These are phyloP conservation scores for Vitis vinifera DNA, from an alignment of 164 flowering plant genomes.

Conservation along the genomic window DNA sequence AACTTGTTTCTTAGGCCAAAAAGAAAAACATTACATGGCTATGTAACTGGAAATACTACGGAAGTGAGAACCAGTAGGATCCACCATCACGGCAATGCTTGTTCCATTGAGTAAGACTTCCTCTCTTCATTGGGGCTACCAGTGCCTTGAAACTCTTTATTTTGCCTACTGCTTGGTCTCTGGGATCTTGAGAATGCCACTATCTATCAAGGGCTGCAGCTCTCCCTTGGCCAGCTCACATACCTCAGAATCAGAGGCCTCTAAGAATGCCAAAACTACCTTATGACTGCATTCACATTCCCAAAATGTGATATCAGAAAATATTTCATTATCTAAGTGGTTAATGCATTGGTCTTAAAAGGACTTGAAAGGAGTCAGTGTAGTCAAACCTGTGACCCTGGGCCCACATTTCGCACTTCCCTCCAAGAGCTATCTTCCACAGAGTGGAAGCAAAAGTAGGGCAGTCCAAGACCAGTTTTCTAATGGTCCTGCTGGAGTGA, in stretches of 20 bases:
- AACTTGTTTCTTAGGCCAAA: no score
- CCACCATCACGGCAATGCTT: no score
- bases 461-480: constrained; percentile 77
- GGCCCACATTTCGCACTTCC: constrained; percentile 71
- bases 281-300: constrained; percentile 50
- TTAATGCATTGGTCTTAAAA: background rate
- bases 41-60: no score
- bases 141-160: no score
- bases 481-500: constrained; percentile 87
- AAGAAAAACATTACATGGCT: no score
- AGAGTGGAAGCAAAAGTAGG: constrained; percentile 70
- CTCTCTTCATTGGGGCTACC: no score
- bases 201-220: constrained; percentile 66
- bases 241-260: constrained; percentile 52
- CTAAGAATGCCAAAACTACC: constrained; percentile 72
- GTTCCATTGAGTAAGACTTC: no score
- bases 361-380: background rate
- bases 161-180: constrained; percentile 13
- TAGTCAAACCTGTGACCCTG: constrained; percentile 84
- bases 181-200: constrained; percentile 56
- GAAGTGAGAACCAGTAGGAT: no score
- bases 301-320: constrained; percentile 5
- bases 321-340: background rate
- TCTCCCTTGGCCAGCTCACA: constrained; percentile 46
- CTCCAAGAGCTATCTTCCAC: constrained; percentile 74